Conservation (phyloP, 768 basidiomycete genomes). For the Mycena sanguinolenta region DNA sequence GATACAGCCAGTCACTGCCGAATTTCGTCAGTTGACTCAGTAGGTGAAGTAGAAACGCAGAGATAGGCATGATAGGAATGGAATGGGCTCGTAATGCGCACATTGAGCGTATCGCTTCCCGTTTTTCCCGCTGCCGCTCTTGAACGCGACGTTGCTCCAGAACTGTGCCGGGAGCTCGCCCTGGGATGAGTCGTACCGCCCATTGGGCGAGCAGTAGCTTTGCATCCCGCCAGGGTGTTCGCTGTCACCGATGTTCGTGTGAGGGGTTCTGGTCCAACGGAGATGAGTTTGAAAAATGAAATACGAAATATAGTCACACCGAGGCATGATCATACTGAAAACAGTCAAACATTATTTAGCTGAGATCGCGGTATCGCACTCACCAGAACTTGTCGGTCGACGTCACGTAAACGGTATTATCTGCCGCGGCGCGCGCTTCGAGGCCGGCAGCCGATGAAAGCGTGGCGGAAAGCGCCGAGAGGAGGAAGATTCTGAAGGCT, state of each 20-base stretch:
- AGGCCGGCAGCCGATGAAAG: constrained; percentile 26
- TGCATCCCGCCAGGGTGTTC: constrained; percentile 69
- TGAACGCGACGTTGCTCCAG: constrained; percentile 65
- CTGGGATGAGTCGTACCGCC: constrained; percentile 50
- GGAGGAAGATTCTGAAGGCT: constrained; percentile 4
- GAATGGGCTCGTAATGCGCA: no score
- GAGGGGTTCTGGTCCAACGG: constrained; percentile 49
- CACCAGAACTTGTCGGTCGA: constrained; percentile 60
- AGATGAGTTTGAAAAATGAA: constrained; percentile 27
- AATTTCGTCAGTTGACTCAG: not conserved
- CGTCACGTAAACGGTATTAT: constrained; percentile 67
- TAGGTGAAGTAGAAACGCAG: not conserved
- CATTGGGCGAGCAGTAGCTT: constrained; percentile 67
- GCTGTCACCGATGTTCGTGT: constrained; percentile 69
- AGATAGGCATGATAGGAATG: no score
- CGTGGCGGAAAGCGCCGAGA: constrained; percentile 6
- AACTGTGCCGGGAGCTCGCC: constrained; percentile 53
- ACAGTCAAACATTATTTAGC: not conserved
- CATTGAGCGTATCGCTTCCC: constrained; percentile 44
- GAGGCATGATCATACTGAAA: constrained; percentile 62
- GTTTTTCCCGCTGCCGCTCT: constrained; percentile 54
- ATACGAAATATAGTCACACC: constrained; percentile 40
- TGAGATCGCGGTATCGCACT: constrained; percentile 28
- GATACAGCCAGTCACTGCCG: constrained; percentile 67
- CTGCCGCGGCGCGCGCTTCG: constrained; percentile 41